These are phyloP conservation scores for Yamadazyma nakazawae DNA, from an alignment of 805 yeast genomes.

Conservation along the genomic window DNA sequence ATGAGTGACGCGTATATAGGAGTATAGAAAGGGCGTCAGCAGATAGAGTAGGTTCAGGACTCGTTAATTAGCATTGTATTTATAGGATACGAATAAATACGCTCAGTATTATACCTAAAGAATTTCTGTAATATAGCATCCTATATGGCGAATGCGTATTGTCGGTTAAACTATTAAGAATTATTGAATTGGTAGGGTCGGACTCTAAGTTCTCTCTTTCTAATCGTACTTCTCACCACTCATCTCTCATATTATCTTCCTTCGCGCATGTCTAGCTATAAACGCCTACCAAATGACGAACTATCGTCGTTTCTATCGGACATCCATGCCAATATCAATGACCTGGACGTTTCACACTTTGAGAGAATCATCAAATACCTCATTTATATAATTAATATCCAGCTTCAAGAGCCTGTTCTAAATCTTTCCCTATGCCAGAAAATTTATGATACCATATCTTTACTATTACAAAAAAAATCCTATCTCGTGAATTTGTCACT, in stretches of 20 bases:
- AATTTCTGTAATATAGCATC: no score
- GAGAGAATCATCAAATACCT: conserved; percentile 31
- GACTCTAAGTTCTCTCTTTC: neutral
- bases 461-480: conserved; percentile 31
- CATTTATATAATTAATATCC: conserved; percentile 14
- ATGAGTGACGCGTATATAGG: neutral
- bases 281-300: conserved; percentile 25
- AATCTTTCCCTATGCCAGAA: conserved; percentile 16
- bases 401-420: conserved; percentile 1
- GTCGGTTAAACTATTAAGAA: no score
- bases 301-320: conserved; percentile 32
- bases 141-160: no score
- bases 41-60: neutral
- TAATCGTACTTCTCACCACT: neutral
- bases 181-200: no score
- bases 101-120: neutral
- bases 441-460: conserved; percentile 28
- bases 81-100: neutral
- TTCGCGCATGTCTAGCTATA: conserved; percentile 5
- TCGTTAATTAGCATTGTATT: conserved; percentile 1
- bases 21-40: neutral
- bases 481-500: conserved; percentile 20
- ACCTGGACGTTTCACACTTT: conserved; percentile 25
- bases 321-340: conserved; percentile 27
- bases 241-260: neutral